Evolutionary conservation across 2,329 filamentous ascomycete genomes (phyloP).

Genomic region (Penicillium frequentans): DNA sequence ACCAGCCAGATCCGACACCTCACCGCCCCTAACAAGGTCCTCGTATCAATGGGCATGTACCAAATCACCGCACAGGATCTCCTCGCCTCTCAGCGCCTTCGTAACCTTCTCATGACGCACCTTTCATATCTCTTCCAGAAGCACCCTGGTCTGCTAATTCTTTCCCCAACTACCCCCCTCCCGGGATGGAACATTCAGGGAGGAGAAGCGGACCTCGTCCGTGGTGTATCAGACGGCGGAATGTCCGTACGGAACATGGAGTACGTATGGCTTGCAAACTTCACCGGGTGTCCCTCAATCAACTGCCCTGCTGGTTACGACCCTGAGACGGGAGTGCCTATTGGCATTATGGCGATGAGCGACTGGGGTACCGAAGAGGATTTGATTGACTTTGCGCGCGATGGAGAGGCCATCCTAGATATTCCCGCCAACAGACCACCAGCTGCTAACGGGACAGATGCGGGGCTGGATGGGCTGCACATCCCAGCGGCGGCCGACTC

Average conservation of each 20-base stretch:
- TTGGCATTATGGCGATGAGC: slow-evolving; percentile 56
- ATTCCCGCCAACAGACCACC: slow-evolving; percentile 17
- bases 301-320: slow-evolving; percentile 73
- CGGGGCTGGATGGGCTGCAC: slow-evolving; percentile 22
- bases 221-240: slow-evolving; percentile 73
- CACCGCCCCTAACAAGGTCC: slow-evolving; percentile 66
- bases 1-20: slow-evolving; percentile 57
- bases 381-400: slow-evolving; percentile 54
- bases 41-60: slow-evolving; percentile 62
- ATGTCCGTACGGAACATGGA: slow-evolving; percentile 74
- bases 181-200: slow-evolving; percentile 69
- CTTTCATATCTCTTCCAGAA: slow-evolving; percentile 68
- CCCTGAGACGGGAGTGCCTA: slow-evolving; percentile 45
- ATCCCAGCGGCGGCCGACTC: slow-evolving; percentile 28
- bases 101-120: slow-evolving; percentile 76
- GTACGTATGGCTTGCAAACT: slow-evolving; percentile 83
- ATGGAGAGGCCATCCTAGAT: slow-evolving; percentile 51
- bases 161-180: slow-evolving; percentile 75
- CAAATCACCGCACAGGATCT: slow-evolving; percentile 69
- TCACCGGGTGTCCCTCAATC: slow-evolving; percentile 74
- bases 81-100: slow-evolving; percentile 70
- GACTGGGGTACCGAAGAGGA: slow-evolving; percentile 57
- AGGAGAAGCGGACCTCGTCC: slow-evolving; percentile 60
- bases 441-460: slow-evolving; percentile 2
- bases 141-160: slow-evolving; percentile 73